A percentile compares a stretch with the other conserved stretches of the same genome.
Evolutionary conservation across 805 yeast species (phyloP).

Genomic region (Barnettozyma wickerhamii): DNA sequence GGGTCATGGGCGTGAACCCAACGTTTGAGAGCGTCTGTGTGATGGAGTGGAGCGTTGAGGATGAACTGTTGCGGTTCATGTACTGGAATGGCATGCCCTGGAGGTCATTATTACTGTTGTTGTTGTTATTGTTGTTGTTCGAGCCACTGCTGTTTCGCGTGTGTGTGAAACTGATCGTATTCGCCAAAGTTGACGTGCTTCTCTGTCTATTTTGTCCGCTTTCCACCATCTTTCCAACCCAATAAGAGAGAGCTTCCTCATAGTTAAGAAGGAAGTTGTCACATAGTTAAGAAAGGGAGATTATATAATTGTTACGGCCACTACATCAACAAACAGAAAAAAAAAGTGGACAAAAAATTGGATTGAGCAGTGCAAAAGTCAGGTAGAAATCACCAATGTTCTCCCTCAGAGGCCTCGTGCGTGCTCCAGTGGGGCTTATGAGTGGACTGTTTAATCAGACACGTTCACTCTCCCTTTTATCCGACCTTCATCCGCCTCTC

Average conservation of each 20-base stretch:
- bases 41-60: slow-evolving; percentile 22
- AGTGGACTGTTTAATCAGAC: slow-evolving; percentile 6
- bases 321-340: no score
- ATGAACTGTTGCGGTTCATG: slow-evolving; percentile 12
- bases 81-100: background rate
- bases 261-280: no score
- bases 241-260: no score
- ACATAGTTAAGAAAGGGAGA: no score
- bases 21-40: slow-evolving; percentile 24
- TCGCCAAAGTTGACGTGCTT: slow-evolving; percentile 25
- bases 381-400: background rate
- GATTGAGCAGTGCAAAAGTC: background rate
- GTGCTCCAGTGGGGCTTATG: background rate
- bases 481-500: slow-evolving; percentile 52
- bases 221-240: background rate
- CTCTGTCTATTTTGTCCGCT: slow-evolving; percentile 13
- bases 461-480: slow-evolving; percentile 44
- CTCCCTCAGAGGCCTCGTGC: background rate
- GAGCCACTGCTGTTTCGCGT: slow-evolving; percentile 12
- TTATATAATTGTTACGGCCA: no score
- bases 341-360: background rate
- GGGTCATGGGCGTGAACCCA: slow-evolving; percentile 22
- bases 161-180: slow-evolving; percentile 25
- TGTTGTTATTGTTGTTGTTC: background rate
- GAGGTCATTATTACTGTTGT: background rate